Percentiles rank a stretch among this genome's conserved stretches.
Conservation (phyloP, 352 stramenopile genomes). For the Globisporangium paroecandrum region DNA sequence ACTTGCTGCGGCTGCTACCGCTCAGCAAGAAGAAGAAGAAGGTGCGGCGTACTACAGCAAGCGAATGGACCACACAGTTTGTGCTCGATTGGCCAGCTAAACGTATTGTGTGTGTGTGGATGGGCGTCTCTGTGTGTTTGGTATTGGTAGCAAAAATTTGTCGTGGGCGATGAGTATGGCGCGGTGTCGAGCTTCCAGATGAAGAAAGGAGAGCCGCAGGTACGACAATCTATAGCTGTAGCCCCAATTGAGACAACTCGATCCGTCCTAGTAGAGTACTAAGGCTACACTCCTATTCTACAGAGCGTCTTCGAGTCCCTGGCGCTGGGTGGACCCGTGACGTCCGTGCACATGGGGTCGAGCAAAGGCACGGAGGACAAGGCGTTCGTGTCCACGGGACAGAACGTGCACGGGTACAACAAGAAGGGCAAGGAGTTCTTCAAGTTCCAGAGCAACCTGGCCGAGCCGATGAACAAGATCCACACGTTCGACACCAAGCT, state of each 20-base stretch:
- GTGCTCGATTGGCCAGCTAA: not conserved
- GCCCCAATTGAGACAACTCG: not conserved
- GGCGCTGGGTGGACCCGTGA: conserved; percentile 47
- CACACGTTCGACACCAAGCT: conserved; percentile 65
- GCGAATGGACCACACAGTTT: not conserved
- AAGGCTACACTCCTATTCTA: not conserved
- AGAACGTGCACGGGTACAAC: conserved; percentile 70
- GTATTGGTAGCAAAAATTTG: conserved; percentile 73
- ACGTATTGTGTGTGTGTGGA: not conserved
- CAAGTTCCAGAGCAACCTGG: conserved; percentile 84
- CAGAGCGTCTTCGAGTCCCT: conserved; percentile 69
- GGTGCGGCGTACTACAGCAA: conserved; percentile 21
- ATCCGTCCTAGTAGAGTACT: not conserved
- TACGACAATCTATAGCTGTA: conserved; percentile 10
- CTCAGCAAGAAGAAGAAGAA: conserved; percentile 88
- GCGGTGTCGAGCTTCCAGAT: conserved; percentile 81
- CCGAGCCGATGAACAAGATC: conserved; percentile 75
- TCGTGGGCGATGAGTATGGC: conserved; percentile 81
- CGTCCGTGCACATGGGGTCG: conserved; percentile 67
- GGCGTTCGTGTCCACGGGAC: conserved; percentile 61
- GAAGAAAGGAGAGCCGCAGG: conserved; percentile 77
- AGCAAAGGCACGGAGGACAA: conserved; percentile 75
- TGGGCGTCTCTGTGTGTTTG: not conserved
- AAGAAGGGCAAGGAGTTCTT: conserved; percentile 88
- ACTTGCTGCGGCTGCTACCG: conserved; percentile 75